Evolutionary conservation across 352 stramenopile genomes (phyloP).

Genomic region (Hyaloperonospora brassicae): DNA sequence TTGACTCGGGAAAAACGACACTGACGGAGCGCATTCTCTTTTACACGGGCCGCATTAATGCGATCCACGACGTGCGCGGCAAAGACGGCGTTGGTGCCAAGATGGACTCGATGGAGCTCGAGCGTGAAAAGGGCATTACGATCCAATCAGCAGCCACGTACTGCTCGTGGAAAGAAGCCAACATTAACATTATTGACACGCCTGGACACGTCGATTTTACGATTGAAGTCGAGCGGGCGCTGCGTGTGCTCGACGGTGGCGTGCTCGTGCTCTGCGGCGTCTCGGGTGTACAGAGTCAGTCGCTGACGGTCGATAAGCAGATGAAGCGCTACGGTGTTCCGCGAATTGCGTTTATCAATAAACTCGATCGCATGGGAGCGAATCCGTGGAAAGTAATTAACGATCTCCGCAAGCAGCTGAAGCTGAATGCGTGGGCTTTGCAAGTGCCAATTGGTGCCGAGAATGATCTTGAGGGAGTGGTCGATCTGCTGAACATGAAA

Average conservation of each 20-base stretch:
- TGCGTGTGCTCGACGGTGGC: constrained; percentile 97
- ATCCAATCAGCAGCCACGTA: constrained; percentile 99
- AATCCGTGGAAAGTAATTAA: constrained; percentile 94
- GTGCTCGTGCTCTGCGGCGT: constrained; percentile 90
- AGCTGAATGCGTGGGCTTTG: constrained; percentile 93
- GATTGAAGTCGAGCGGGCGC: constrained; percentile 95
- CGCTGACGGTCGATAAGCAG: constrained; percentile 97
- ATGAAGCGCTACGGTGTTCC: constrained; percentile 99
- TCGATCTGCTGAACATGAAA: constrained; percentile 93
- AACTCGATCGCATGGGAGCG: constrained; percentile 95
- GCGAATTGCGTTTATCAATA: constrained; percentile 99
- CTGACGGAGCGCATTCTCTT: constrained; percentile 99
- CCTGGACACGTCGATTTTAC: constrained; percentile 99
- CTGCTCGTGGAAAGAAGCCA: constrained; percentile 91
- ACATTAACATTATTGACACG: constrained; percentile 99
- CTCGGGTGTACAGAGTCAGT: constrained; percentile 96
- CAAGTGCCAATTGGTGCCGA: constrained; percentile 98
- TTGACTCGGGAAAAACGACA: constrained; percentile 98
- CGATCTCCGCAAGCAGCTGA: constrained; percentile 93
- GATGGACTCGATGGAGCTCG: constrained; percentile 99
- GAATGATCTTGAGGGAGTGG: constrained; percentile 89
- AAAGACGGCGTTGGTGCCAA: constrained; percentile 98
- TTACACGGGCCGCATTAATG: constrained; percentile 97
- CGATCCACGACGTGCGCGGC: constrained; percentile 93
- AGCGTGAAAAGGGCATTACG: constrained; percentile 99